Conservation (phyloP, 805 yeast genomes). For the Ogataea haglerorum region DNA sequence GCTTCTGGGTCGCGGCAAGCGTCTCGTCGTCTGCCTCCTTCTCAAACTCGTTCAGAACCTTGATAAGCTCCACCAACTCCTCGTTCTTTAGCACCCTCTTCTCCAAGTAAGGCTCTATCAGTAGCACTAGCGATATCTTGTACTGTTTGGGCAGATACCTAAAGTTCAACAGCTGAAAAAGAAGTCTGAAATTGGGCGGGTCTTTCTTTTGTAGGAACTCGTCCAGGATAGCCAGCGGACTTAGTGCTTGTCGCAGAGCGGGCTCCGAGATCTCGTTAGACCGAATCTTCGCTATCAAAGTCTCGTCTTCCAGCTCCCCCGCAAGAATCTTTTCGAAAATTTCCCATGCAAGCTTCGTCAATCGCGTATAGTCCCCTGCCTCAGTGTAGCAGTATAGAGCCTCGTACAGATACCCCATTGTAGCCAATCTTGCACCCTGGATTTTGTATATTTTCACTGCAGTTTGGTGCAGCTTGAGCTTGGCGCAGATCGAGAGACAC, state of each 20-base stretch:
- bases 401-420: conserved; percentile 43
- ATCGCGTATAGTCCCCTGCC: conserved; percentile 55
- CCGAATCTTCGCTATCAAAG: conserved; percentile 29
- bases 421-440: conserved; percentile 40
- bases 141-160: conserved; percentile 52
- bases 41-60: conserved; percentile 22
- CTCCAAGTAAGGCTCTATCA: conserved; percentile 38
- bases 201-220: conserved; percentile 40
- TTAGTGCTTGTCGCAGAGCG: conserved; percentile 59
- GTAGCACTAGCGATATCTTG: conserved; percentile 47
- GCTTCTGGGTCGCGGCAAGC: not conserved
- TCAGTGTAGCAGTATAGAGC: conserved; percentile 62
- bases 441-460: conserved; percentile 52
- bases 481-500: conserved; percentile 70
- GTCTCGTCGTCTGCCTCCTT: conserved; percentile 10
- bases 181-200: conserved; percentile 22
- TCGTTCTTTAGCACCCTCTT: conserved; percentile 18
- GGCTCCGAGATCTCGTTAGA: conserved; percentile 38
- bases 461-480: conserved; percentile 56
- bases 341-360: conserved; percentile 52
- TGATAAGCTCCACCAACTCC: conserved; percentile 25
- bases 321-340: conserved; percentile 59
- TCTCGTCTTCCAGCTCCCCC: conserved; percentile 51
- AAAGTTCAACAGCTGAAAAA: conserved; percentile 44
- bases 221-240: conserved; percentile 67